These are phyloP conservation scores for Fraxinus xanthoxyloides DNA, from an alignment of 305 asterid species.

Conservation along the genomic window DNA sequence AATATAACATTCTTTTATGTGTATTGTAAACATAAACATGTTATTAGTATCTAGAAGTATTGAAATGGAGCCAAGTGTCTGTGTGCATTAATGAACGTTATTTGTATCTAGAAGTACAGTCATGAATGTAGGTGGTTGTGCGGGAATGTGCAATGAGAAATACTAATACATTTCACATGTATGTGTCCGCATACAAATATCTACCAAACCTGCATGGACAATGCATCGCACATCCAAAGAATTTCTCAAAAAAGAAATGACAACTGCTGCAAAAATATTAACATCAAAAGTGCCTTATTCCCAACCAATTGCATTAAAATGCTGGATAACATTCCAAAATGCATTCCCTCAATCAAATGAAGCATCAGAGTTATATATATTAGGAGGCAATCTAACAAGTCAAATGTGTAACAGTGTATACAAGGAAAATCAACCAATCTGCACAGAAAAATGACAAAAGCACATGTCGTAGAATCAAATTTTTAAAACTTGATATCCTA, in stretches of 20 bases:
- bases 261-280: background rate
- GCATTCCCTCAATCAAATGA: slow-evolving; percentile 1
- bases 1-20: background rate
- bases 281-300: slow-evolving; percentile 12
- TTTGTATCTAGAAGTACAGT: background rate
- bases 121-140: background rate
- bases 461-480: background rate
- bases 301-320: slow-evolving; percentile 21
- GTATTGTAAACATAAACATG: background rate
- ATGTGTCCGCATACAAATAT: background rate
- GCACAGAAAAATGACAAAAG: background rate
- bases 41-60: background rate
- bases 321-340: background rate
- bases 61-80: background rate
- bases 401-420: slow-evolving; percentile 2
- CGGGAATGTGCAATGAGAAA: background rate
- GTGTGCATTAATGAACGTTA: background rate
- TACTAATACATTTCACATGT: background rate
- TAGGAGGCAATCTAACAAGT: slow-evolving; percentile 4
- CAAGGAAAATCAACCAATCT: background rate
- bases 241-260: slow-evolving; percentile 4
- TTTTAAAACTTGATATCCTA: slow-evolving; percentile 3
- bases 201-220: background rate
- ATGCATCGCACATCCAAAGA: background rate
- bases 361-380: slow-evolving; percentile 4